Evolutionary conservation across 345 rosid genomes (phyloP), one percentile per base, ranked within the genome.

Genomic region (Adansonia digitata): DNA sequence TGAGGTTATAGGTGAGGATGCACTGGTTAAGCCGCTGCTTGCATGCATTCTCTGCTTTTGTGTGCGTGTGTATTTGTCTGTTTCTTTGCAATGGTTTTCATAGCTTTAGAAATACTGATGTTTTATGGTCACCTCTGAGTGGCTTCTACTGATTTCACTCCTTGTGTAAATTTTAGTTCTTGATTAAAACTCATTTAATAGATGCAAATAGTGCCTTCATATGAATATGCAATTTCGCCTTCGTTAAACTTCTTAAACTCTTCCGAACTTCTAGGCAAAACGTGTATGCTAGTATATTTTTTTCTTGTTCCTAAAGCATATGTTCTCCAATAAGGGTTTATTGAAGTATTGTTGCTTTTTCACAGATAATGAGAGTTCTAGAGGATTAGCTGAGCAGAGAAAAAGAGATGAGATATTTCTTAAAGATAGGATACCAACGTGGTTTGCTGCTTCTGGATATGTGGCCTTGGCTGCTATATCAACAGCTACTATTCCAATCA

Each of bases 401-500:
- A 86, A 79, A 82, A 84, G 86, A 84, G 95, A 90, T 65, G 82
- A 79, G 69, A 77, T 89, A 67, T 94, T 94, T 79, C 75, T 94
- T 27, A 91, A 91, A 81, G 98, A 94, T 77, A 84, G 81, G 73
- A 89, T 90, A 81, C 94, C 98, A 22, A 67, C 87, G 56, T 92
- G 91, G 90, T 69, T 86, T 77, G 98, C 94, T 34, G 89, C 89
- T 55, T 79, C 95, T 77, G 98, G 94, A 48, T 94, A 94, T 81
- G 88, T 90, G 49, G 90, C 88, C 27, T 88, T 94, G 65, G 98
- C 95, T 71, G 95, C 98, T 26, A 85, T 94, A 79, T 94, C 95
- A 80, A 94, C 90, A 0, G 94, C 90, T 35, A 72, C 82, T 24
- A 85, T 94, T 79, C 98, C 97, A 5, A 42, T 77, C 45, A 85